Conservation (phyloP, 345 rosid species). For the Capsella bursapastoris region DNA sequence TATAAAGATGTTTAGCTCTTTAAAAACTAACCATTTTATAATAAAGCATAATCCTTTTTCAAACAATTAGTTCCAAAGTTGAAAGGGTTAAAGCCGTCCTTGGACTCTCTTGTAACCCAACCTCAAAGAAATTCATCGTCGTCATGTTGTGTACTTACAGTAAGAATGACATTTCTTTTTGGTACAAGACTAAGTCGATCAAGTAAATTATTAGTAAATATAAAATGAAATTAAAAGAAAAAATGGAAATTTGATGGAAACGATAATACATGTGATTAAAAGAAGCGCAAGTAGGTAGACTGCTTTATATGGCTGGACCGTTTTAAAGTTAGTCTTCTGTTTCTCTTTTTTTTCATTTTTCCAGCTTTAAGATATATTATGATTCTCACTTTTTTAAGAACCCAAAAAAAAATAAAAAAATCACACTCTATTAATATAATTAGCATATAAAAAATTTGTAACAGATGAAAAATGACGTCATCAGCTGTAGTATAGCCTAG, state of each 20-base stretch:
- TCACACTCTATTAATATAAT: conserved; percentile 3
- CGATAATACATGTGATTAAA: conserved; percentile 43
- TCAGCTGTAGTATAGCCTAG: conserved; percentile 26
- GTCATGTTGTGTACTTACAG: too few relatives aligned
- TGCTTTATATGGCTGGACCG: conserved; percentile 45
- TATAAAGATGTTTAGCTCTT: too few relatives aligned
- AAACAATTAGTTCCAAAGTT: too few relatives aligned
- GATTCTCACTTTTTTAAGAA: conserved; percentile 24
- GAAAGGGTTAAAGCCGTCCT: too few relatives aligned
- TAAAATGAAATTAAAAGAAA: background rate
- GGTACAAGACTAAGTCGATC: too few relatives aligned
- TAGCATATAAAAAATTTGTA: background rate
- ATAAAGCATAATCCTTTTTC: too few relatives aligned
- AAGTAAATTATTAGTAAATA: too few relatives aligned
- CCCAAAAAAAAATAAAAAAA: background rate
- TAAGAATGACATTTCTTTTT: too few relatives aligned
- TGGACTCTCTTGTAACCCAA: too few relatives aligned
- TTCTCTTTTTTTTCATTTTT: background rate
- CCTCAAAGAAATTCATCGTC: too few relatives aligned
- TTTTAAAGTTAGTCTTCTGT: conserved; percentile 34
- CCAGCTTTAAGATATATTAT: conserved; percentile 33
- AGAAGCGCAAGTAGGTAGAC: conserved; percentile 39
- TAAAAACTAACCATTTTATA: too few relatives aligned
- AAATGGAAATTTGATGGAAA: conserved; percentile 25
- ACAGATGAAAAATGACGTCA: conserved; percentile 18